Base-by-base conservation (phyloP, 495 filamentous ascomycete genomes). In the Parachaetomium inaequale region DNA sequence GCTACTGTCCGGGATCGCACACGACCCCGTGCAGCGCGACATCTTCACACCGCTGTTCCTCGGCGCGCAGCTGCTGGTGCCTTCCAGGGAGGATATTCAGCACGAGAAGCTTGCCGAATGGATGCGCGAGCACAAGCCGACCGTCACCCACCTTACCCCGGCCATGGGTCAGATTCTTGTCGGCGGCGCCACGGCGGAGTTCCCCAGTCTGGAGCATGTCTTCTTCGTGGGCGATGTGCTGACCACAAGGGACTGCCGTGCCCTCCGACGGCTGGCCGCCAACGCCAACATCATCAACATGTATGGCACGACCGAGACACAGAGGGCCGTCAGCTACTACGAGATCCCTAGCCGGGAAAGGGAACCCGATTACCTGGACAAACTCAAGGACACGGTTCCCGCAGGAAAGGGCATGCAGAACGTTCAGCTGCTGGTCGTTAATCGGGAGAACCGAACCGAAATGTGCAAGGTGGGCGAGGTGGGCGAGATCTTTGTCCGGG, bases 91-190 rank as follows among this genome's bases (percentile, higher is more conserved):
- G 58, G 87, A 92, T 67, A 98, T 98, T 42, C 84, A 88, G 53
- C 89, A 96, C 68, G 93, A 96, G 74, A 86, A 82, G 62, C 81
- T 98, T 21, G 92, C 91, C 3, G 90, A 95, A 67, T 97, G 94
- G 94, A 93, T 97, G 87, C 81, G 80, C 50, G 83, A 89, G 56
- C 84, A 92, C 68, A 76, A 82, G 55, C 85, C 89, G 15, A 96
- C 90, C 17, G 87, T 94, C 36, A 93, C 92, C 5, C 94, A 97
- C 70, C 79, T 98, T 17, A 98, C 94, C 0, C 94, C 94, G 7
- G 94, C 93, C 40, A 91, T 98, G 93, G 93, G 93, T 54, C 93
- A 98, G 69, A 94, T 98, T 55, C 79, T 98, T 1, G 88, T 96
- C 31, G 94, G 93, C 40, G 91, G 90, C 65, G 89, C 91, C 7